Evolutionary conservation across 1,284 basidiomycete species (phyloP).

Genomic region (Microbotryum lychnidis-dioicae): DNA sequence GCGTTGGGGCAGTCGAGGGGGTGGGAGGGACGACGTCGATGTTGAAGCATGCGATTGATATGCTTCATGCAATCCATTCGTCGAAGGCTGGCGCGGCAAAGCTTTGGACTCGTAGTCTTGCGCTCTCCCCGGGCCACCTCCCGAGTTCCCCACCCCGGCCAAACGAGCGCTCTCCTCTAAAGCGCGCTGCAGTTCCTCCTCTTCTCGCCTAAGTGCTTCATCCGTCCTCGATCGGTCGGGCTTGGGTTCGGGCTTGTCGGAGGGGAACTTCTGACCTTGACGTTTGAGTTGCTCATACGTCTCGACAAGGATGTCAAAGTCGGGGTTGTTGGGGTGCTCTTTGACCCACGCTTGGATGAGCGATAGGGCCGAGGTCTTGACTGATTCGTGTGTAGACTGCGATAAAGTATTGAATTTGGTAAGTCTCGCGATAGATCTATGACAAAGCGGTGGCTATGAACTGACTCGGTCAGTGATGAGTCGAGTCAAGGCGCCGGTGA

Average conservation of each 20-base stretch:
- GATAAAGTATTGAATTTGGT: not conserved
- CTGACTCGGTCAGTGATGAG: constrained; percentile 78
- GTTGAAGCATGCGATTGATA: no score
- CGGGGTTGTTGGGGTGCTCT: constrained; percentile 59
- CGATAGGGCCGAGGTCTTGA: constrained; percentile 63
- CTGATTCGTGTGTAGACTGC: constrained; percentile 80
- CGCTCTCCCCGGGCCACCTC: no score
- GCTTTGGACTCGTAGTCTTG: not conserved
- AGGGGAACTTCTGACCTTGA: constrained; percentile 48
- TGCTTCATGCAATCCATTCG: no score
- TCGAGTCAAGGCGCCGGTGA: constrained; percentile 79
- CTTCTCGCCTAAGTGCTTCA: constrained; percentile 70
- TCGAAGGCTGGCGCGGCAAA: not conserved
- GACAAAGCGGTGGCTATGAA: constrained; percentile 16
- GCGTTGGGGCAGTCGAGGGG: constrained; percentile 35
- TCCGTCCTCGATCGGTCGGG: constrained; percentile 41
- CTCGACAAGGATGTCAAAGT: constrained; percentile 72
- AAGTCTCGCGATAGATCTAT: not conserved
- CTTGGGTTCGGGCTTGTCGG: constrained; percentile 3
- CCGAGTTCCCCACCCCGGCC: no score
- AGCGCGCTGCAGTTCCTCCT: constrained; percentile 84
- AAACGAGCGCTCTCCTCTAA: constrained; percentile 48
- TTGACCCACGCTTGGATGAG: constrained; percentile 77
- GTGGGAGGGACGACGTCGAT: no score
- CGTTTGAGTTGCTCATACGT: constrained; percentile 69